phyloP scores from a whole-genome alignment of 208 protist genomes.

The Zelonia costaricensis region DNA sequence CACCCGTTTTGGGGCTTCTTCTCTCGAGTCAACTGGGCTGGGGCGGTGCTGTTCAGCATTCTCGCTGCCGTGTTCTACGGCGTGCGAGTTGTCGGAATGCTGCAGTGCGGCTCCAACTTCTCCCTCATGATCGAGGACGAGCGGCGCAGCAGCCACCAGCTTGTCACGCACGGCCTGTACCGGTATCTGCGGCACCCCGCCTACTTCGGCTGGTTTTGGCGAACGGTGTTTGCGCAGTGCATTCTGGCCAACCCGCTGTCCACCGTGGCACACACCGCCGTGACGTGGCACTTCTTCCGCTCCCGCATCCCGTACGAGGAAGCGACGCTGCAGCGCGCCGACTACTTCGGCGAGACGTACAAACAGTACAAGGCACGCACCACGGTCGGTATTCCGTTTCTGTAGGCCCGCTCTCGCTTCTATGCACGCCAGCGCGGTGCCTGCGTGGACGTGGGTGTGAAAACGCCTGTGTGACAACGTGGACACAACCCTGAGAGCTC shows the following conservation, averaged over 20 bases:
- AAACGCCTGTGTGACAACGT: too few relatives aligned
- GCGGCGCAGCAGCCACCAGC: constrained; percentile 66
- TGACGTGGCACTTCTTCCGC: constrained; percentile 93
- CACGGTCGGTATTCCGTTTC: constrained; percentile 89
- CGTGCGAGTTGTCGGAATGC: constrained; percentile 78
- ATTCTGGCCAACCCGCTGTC: constrained; percentile 94
- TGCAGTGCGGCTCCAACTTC: constrained; percentile 86
- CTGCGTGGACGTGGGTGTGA: not conserved
- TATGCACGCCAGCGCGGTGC: too few relatives aligned
- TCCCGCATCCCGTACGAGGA: constrained; percentile 93
- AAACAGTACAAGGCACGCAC: constrained; percentile 67
- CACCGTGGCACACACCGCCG: constrained; percentile 60
- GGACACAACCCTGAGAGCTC: too few relatives aligned
- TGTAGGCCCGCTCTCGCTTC: too few relatives aligned
- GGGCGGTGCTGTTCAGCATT: constrained; percentile 32
- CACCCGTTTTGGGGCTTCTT: constrained; percentile 14
- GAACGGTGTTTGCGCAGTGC: constrained; percentile 88
- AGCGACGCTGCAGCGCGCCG: constrained; percentile 42
- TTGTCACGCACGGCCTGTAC: constrained; percentile 94
- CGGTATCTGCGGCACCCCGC: constrained; percentile 89
- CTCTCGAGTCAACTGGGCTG: constrained; percentile 45
- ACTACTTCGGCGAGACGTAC: constrained; percentile 93
- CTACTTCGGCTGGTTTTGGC: constrained; percentile 98
- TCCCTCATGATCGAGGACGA: constrained; percentile 78
- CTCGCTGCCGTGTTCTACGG: constrained; percentile 60